These are phyloP conservation scores for Actinidia chinensis DNA, from an alignment of 179 eudicot genomes.

Conservation along the genomic window DNA sequence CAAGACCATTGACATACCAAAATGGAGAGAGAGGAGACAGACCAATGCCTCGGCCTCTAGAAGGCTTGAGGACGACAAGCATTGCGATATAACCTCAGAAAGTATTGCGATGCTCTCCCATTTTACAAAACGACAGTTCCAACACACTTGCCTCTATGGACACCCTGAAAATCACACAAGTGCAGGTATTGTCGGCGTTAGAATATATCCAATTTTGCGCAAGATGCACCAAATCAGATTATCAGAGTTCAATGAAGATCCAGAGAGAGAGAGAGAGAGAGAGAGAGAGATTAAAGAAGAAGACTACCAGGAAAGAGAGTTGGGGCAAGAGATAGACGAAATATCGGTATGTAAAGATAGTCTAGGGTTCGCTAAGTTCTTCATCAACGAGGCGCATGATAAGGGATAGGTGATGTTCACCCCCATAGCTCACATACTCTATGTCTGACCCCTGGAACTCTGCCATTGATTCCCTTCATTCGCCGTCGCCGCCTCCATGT, in stretches of 20 bases:
- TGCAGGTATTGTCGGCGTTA: no score
- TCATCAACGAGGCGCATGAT: slow-evolving; percentile 91
- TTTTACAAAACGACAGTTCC: slow-evolving; percentile 95
- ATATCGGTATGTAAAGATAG: slow-evolving; percentile 96
- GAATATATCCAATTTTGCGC: background rate
- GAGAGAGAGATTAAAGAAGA: background rate
- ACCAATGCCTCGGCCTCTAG: slow-evolving; percentile 91
- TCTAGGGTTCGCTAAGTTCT: slow-evolving; percentile 96
- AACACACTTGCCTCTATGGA: slow-evolving; percentile 79
- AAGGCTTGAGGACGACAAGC: slow-evolving; percentile 94
- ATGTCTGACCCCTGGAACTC: slow-evolving; percentile 55
- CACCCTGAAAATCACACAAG: slow-evolving; percentile 50
- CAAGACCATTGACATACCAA: background rate
- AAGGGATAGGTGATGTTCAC: slow-evolving; percentile 86
- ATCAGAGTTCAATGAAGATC: no score
- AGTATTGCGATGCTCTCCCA: slow-evolving; percentile 89
- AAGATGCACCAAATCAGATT: background rate
- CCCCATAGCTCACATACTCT: slow-evolving; percentile 79
- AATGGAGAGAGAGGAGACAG: background rate
- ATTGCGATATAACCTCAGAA: slow-evolving; percentile 96
- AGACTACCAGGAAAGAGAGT: slow-evolving; percentile 4
- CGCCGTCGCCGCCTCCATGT: background rate
- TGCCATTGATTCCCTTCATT: slow-evolving; percentile 12
- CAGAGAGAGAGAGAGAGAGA: background rate
- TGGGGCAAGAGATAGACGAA: slow-evolving; percentile 98